phyloP scores from a whole-genome alignment of 129 eudicot genomes.

The Tagetes erecta region DNA sequence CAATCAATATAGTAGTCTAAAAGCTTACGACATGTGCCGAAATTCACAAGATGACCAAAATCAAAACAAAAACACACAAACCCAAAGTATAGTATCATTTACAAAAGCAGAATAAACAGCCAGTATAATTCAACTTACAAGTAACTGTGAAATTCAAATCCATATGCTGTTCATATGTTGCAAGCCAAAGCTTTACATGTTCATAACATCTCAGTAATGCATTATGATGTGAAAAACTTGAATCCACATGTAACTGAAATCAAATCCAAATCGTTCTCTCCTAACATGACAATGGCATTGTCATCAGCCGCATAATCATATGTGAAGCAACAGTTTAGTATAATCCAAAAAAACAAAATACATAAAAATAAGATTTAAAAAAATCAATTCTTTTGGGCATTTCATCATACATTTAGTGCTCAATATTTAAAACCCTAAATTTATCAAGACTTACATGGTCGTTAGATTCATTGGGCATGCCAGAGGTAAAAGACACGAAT shows the following conservation, averaged over 20 bases:
- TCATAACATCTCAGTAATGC: slow-evolving; percentile 61
- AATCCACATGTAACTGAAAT: slow-evolving; percentile 51
- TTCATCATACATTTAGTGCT: too few species aligned
- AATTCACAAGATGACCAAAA: slow-evolving; percentile 2
- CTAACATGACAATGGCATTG: slow-evolving; percentile 55
- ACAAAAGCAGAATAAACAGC: neutral
- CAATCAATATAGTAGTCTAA: neutral
- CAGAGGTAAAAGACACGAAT: too few species aligned
- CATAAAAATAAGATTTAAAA: too few species aligned
- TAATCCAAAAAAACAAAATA: too few species aligned
- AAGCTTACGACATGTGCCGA: slow-evolving; percentile 48
- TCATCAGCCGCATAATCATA: slow-evolving; percentile 91
- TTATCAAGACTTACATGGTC: too few species aligned
- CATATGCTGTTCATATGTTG: slow-evolving; percentile 51
- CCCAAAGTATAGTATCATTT: slow-evolving; percentile 16
- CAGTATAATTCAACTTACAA: slow-evolving; percentile 42
- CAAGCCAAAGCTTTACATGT: slow-evolving; percentile 71
- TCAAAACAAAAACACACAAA: slow-evolving; percentile 18
- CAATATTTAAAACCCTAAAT: too few species aligned
- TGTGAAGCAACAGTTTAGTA: slow-evolving; percentile 57
- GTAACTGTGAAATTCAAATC: slow-evolving; percentile 45
- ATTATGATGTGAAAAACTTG: slow-evolving; percentile 65
- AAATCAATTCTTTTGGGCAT: too few species aligned
- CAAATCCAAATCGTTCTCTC: slow-evolving; percentile 78
- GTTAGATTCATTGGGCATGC: too few species aligned